phyloP scores from a whole-genome alignment of 192 early-diverging fungal genomes.

The Entomortierella parvispora region DNA sequence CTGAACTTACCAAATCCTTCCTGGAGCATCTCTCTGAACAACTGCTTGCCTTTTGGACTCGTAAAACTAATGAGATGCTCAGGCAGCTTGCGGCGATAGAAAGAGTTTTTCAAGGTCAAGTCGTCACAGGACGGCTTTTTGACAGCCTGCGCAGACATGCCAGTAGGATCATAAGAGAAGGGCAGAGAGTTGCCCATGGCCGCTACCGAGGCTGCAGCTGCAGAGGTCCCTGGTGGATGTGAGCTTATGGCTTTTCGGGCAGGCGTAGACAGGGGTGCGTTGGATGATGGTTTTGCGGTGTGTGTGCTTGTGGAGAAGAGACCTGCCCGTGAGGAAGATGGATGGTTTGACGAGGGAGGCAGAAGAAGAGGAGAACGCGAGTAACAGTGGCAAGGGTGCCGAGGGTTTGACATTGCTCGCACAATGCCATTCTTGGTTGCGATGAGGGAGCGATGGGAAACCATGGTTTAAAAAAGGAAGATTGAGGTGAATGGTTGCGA shows the following conservation, averaged over 20 bases:
- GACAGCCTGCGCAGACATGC: conserved; percentile 30
- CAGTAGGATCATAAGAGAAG: conserved; percentile 45
- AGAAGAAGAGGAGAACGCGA: not conserved
- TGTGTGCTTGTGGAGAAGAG: conserved; percentile 27
- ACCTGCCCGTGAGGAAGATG: not conserved
- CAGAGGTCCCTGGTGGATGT: conserved; percentile 15
- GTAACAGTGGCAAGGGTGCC: not conserved
- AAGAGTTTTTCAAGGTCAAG: conserved; percentile 55
- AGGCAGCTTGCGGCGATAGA: conserved; percentile 75
- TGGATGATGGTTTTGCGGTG: conserved; percentile 25
- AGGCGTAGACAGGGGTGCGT: conserved; percentile 13
- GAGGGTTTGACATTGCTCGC: conserved; percentile 11
- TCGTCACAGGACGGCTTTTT: conserved; percentile 45
- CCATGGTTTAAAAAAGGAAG: conserved; percentile 4
- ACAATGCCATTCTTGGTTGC: conserved; percentile 14
- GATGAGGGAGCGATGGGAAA: conserved; percentile 19
- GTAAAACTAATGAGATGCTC: conserved; percentile 79
- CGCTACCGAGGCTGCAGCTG: not conserved
- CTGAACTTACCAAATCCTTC: conserved; percentile 68
- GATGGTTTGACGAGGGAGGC: not conserved
- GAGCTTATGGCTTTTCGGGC: not conserved
- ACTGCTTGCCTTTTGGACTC: conserved; percentile 75
- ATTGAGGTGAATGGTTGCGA: not conserved
- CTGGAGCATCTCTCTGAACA: conserved; percentile 84
- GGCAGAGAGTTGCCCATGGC: conserved; percentile 9